Base-by-base conservation (phyloP, 352 stramenopile species). In the Pythium oligandrum region DNA sequence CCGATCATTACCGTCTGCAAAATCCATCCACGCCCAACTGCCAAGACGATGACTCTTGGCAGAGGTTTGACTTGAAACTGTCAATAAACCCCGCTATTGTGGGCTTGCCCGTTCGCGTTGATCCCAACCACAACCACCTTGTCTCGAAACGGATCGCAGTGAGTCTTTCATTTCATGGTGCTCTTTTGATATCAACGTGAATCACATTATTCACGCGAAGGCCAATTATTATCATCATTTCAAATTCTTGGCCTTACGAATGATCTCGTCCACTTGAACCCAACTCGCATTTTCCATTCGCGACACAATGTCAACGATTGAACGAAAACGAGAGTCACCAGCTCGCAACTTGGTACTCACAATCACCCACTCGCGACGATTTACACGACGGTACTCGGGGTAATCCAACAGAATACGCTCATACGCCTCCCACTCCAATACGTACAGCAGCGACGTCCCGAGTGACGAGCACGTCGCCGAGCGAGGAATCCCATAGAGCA, bases 361-460 rank as follows among this genome's bases (percentile, higher is more conserved):
- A 40, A 88, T 59, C 43, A 88, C 74, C 82, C 82, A 92, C 48
- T 88, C 81, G 17, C 78, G 75, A 2, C 78, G 74, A 58, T 90
- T 92, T 48, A 81, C 63, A 46, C 82, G 65, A 10, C 75, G 77
- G 50, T 92, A 90, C 61, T 90, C 77, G 0, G 82, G 78, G 44
- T 81, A 92, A 50, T 88, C 75, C 17, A 63, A 51, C 56, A 92
- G 55, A 9, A 89, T 44, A 45, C 59, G 61, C 54, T 92, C 78
- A 63, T 92, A 92, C 65, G 73, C 74, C 59, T 78, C 64, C 75
- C 76, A 86, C 59, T 89, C 78, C 36, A 91, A 66, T 43, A 91
- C 78, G 53, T 88, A 91, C 12, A 91, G 71, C 55, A 88, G 53
- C 42, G 70, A 85, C n/a, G 77, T 75, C 31, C 75, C 78, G 0